Evolutionary conservation across 805 yeast species (phyloP).

Genomic region (Saturnispora halmiae): DNA sequence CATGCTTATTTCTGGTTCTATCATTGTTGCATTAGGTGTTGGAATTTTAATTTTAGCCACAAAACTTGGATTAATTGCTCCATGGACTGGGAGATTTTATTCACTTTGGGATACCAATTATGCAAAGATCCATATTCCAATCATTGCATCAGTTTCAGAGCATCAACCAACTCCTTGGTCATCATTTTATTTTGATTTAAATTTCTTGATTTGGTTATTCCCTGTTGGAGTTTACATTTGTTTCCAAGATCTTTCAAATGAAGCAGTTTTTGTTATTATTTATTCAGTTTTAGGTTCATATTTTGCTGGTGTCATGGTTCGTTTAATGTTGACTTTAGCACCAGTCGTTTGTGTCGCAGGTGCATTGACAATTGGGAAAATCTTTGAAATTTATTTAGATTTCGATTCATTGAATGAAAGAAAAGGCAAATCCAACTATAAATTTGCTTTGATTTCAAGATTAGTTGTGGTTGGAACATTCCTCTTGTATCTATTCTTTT

Average conservation of each 20-base stretch:
- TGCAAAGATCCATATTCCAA: conserved; percentile 96
- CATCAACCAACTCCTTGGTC: conserved; percentile 99
- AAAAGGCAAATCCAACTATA: conserved; percentile 17
- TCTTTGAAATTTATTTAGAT: conserved; percentile 75
- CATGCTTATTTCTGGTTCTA: conserved; percentile 47
- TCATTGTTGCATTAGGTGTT: conserved; percentile 55
- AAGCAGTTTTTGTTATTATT: conserved; percentile 85
- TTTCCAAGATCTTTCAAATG: conserved; percentile 83
- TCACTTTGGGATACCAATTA: conserved; percentile 97
- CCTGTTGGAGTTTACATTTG: conserved; percentile 93
- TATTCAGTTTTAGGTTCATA: conserved; percentile 91
- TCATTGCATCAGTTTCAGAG: conserved; percentile 96
- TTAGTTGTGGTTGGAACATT: conserved; percentile 58
- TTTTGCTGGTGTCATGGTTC: conserved; percentile 98
- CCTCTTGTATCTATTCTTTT: conserved; percentile 62
- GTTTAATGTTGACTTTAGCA: conserved; percentile 92
- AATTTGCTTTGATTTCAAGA: conserved; percentile 43
- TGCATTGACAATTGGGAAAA: conserved; percentile 77
- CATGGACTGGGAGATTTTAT: conserved; percentile 99
- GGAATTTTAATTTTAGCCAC: conserved; percentile 72
- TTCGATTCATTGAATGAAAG: conserved; percentile 28
- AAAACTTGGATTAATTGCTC: conserved; percentile 88
- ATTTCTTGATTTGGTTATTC: conserved; percentile 92
- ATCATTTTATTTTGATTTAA: conserved; percentile 89
- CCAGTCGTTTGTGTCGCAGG: conserved; percentile 93